Evolutionary conservation across 345 rosid species (phyloP).

Genomic region (Bretschneidera sinensis): DNA sequence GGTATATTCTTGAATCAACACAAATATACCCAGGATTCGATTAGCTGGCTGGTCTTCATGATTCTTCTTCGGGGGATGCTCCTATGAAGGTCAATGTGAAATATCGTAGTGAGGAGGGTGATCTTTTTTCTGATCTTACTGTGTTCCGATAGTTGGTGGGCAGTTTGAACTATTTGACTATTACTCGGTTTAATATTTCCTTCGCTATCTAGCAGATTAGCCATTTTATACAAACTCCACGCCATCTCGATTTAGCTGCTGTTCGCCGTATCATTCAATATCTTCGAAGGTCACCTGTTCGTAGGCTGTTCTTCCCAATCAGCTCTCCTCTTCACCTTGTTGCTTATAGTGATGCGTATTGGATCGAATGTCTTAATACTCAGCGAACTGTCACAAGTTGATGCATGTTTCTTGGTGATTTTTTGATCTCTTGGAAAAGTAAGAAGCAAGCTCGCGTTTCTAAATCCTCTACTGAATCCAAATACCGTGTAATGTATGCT

Average conservation of each 20-base stretch:
- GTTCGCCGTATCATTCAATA: no score
- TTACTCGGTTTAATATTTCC: no score
- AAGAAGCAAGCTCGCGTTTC: slow-evolving; percentile 8
- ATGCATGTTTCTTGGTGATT: slow-evolving; percentile 10
- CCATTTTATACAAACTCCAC: neutral
- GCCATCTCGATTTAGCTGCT: neutral
- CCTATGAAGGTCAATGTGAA: slow-evolving; percentile 3
- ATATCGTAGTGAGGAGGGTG: neutral
- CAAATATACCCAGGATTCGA: no score
- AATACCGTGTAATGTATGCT: no score
- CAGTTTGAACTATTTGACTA: no score
- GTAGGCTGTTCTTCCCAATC: neutral
- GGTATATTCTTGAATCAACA: no score
- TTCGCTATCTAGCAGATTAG: slow-evolving; percentile 2
- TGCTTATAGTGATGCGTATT: slow-evolving; percentile 7
- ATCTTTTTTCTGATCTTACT: no score
- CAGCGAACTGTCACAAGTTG: neutral
- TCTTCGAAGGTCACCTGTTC: no score
- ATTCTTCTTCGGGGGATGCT: slow-evolving; percentile 3
- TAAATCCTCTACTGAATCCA: no score
- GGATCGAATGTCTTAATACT: no score
- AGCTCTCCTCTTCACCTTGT: neutral
- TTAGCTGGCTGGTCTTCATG: slow-evolving; percentile 1
- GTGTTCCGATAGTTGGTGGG: no score
- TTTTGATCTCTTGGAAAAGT: slow-evolving; percentile 4